A percentile compares a stretch with the other conserved stretches of the same genome.
phyloP scores from a whole-genome alignment of 768 basidiomycete genomes.

The Mycena galopus region DNA sequence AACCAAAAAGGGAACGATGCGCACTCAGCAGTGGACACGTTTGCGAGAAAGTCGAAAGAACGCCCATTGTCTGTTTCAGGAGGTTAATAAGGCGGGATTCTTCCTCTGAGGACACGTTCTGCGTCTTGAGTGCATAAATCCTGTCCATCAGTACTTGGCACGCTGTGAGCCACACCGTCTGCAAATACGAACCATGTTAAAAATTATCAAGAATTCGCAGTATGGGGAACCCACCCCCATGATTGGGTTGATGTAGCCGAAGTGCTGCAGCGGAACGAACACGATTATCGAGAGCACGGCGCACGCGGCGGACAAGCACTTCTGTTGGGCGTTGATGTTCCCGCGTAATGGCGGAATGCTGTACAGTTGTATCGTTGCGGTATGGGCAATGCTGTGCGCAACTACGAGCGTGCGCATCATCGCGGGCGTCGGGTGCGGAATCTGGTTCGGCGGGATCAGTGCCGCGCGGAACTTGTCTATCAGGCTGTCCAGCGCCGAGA shows the following conservation, averaged over 20 bases:
- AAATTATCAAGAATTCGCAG: background rate
- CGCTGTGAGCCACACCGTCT: constrained; percentile 20
- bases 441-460: background rate
- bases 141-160: constrained; percentile 23
- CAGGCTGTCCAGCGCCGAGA: background rate
- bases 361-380: constrained; percentile 54
- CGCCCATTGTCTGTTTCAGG: background rate
- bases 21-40: constrained; percentile 14
- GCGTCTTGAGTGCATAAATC: background rate
- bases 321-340: constrained; percentile 36
- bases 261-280: constrained; percentile 23
- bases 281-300: constrained; percentile 31
- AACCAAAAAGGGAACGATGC: background rate
- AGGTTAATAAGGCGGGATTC: background rate
- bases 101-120: background rate
- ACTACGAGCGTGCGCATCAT: constrained; percentile 15
- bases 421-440: constrained; percentile 1
- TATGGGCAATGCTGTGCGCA: constrained; percentile 44
- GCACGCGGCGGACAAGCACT: constrained; percentile 36
- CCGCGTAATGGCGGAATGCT: constrained; percentile 37
- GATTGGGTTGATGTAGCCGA: constrained; percentile 44
- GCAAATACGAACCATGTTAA: background rate
- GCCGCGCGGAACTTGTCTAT: constrained; percentile 13
- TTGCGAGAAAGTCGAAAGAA: background rate
- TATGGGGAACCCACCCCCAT: constrained; percentile 41